Evolutionary conservation across 2,329 filamentous ascomycete genomes (phyloP).

Genomic region (Fusarium cicatricum): DNA sequence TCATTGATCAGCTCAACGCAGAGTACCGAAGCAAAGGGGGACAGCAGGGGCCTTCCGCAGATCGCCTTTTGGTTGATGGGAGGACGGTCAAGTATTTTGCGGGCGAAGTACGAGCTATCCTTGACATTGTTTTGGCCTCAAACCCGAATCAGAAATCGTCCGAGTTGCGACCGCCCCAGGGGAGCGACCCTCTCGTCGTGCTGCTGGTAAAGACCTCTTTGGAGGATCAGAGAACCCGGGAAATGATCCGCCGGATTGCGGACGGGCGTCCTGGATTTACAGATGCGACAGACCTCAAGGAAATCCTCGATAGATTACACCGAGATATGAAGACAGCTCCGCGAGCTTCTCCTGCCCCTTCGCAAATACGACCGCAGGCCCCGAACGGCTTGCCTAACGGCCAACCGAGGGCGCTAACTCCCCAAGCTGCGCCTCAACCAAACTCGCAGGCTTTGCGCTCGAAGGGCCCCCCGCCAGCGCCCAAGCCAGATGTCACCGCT

Average conservation of each 20-base stretch:
- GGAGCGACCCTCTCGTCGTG: conserved; percentile 65
- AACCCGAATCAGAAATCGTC: conserved; percentile 64
- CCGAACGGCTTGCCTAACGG: conserved; percentile 48
- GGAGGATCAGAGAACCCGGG: conserved; percentile 58
- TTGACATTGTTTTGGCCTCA: conserved; percentile 66
- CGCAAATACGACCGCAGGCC: conserved; percentile 38
- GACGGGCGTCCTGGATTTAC: conserved; percentile 59
- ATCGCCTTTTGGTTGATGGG: conserved; percentile 62
- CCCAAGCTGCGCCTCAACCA: conserved; percentile 30
- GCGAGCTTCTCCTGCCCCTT: conserved; percentile 42
- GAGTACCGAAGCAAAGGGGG: conserved; percentile 63
- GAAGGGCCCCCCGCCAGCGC: conserved; percentile 63
- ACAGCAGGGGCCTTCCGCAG: conserved; percentile 62
- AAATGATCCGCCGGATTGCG: conserved; percentile 63
- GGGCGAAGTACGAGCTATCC: conserved; percentile 64
- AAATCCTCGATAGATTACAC: conserved; percentile 58
- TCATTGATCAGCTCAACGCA: conserved; percentile 79
- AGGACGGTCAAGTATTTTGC: conserved; percentile 68
- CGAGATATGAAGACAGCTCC: conserved; percentile 51
- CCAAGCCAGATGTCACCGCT: conserved; percentile 70
- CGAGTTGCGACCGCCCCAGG: conserved; percentile 61
- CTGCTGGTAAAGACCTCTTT: conserved; percentile 65
- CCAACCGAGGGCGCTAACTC: conserved; percentile 32
- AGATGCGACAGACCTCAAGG: conserved; percentile 64
- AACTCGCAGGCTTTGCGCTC: conserved; percentile 66